Evolutionary conservation across 441 rosid genomes (phyloP), one percentile per base, ranked within the genome.

Genomic region (Syzygium syzygioides): DNA sequence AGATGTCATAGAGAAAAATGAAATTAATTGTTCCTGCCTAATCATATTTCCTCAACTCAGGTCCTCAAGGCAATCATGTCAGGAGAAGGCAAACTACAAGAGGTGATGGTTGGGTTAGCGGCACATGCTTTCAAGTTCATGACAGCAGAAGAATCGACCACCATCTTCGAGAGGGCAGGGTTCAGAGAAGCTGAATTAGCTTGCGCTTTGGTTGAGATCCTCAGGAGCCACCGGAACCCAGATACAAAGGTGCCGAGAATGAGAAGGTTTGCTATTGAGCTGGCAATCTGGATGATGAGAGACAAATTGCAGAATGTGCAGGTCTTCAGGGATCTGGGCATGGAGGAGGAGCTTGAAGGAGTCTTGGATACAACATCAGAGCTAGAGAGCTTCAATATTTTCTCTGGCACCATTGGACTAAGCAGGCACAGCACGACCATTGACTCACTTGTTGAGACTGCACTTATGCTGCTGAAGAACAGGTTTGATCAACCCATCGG

Each of bases 51-150:
- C 85, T 86, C 86, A 87, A 41, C 87, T 88, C 95, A 97, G 99
- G 97, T 94, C 80, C 94, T 96, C 56, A 93, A 91, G 92, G 95
- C 96, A 80, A 92, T 95, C 14, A 89, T 92, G 92, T 91, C 93
- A 50, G 93, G 89, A 86, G 96, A 95, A 84, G 88, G 90, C 90
- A 98, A 96, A 79, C 88, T 94, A 89, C 97, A 95, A 57, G 99
- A 98, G 93, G 98, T 95, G 90, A 96, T 98, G 99, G 89, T 95
- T 52, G 99, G 99, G 76, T 92, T 98, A 88, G 98, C 96, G 20
- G 94, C 95, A 48, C 95, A 93, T 85, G 93, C 92, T 76, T 95
- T 97, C 93, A 96, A 91, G 86, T 93, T 93, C 91, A 90, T 95
- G 96, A 94, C 88, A 23, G 87, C 90, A 79, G 92, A 93, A 86